phyloP scores from a whole-genome alignment of 2,329 filamentous ascomycete genomes.

The Hypoxylon sp. region DNA sequence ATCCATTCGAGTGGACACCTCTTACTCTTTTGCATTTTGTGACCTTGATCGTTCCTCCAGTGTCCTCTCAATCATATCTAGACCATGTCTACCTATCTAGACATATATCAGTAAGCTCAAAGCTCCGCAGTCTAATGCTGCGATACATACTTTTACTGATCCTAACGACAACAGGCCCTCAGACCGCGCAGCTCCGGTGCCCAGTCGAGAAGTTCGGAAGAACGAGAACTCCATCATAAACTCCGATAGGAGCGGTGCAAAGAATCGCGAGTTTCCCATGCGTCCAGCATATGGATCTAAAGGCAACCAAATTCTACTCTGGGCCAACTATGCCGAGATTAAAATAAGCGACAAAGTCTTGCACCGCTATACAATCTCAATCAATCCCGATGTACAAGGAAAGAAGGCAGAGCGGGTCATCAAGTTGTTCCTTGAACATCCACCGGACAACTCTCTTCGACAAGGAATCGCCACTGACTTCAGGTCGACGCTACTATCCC shows the following conservation, averaged over 20 bases:
- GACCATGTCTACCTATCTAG: background rate
- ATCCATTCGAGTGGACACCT: background rate
- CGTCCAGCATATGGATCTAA: background rate
- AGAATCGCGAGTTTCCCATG: background rate
- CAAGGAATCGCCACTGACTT: conserved; percentile 53
- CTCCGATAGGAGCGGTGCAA: background rate
- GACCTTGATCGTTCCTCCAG: background rate
- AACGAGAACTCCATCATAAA: background rate
- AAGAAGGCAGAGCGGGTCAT: background rate
- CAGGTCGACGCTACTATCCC: conserved; percentile 52
- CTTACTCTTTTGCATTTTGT: background rate
- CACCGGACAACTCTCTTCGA: background rate
- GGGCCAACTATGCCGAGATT: conserved; percentile 2
- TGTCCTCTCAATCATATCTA: background rate
- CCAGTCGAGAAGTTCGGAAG: background rate
- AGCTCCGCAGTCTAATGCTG: background rate
- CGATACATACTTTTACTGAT: background rate
- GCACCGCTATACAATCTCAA: background rate
- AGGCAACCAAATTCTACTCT: background rate
- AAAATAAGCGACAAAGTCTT: background rate
- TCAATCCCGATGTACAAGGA: background rate
- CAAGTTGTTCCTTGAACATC: background rate
- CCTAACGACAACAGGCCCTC: background rate
- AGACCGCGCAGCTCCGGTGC: background rate
- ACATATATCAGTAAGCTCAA: background rate